These are phyloP conservation scores for Sherardia arvensis DNA, from an alignment of 257 asterid species.

Conservation along the genomic window DNA sequence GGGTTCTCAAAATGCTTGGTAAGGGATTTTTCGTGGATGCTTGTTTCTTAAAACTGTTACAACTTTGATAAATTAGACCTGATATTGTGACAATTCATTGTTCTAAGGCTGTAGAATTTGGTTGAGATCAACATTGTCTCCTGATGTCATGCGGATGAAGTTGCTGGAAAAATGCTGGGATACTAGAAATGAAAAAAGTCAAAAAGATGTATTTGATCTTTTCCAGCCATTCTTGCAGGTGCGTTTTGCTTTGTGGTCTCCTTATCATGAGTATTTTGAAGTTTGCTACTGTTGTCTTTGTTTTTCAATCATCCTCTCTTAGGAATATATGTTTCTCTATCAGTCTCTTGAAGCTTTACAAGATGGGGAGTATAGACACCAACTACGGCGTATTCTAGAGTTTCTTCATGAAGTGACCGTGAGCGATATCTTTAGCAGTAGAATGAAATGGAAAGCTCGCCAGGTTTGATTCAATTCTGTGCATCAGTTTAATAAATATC, in stretches of 20 bases:
- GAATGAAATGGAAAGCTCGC: constrained; percentile 89
- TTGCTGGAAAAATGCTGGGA: constrained; percentile 96
- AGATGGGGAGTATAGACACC: constrained; percentile 97
- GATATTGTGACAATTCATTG: constrained; percentile 6
- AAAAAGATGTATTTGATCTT: constrained; percentile 97
- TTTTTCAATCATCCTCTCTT: constrained; percentile 2
- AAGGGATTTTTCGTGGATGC: no score
- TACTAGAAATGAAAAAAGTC: constrained; percentile 94
- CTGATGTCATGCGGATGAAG: constrained; percentile 92
- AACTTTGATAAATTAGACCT: background rate
- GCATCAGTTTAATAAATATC: constrained; percentile 7
- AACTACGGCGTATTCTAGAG: constrained; percentile 75
- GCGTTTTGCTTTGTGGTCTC: constrained; percentile 19
- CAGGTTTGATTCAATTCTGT: constrained; percentile 59
- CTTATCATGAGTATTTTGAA: background rate
- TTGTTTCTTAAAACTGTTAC: constrained; percentile 2
- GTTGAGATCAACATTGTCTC: constrained; percentile 89
- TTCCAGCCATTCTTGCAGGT: constrained; percentile 95
- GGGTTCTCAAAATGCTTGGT: constrained; percentile 95
- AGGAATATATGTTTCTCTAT: background rate
- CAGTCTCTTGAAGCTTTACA: constrained; percentile 99
- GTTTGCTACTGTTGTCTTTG: constrained; percentile 11
- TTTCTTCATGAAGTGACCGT: constrained; percentile 96
- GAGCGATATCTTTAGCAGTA: constrained; percentile 82
- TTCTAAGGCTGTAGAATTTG: constrained; percentile 83